A percentile compares a stretch with the other conserved stretches of the same genome.
Evolutionary conservation across 2,329 filamentous ascomycete genomes (phyloP).

Genomic region (Pleoardoris graminearum): DNA sequence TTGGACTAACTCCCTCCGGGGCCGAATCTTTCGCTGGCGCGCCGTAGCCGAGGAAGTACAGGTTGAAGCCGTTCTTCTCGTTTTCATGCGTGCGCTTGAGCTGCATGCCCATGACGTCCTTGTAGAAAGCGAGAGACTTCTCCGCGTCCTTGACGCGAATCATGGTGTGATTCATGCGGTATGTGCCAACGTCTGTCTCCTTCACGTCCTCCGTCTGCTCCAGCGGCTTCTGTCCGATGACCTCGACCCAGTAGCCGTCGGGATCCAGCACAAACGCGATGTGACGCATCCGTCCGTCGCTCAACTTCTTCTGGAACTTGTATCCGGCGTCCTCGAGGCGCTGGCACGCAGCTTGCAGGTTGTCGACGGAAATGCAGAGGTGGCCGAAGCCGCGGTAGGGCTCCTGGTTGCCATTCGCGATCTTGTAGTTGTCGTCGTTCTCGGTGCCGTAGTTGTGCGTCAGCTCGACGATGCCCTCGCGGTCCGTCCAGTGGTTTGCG

Average conservation of each 20-base stretch:
- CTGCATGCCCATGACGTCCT: conserved; percentile 87
- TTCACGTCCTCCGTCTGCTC: conserved; percentile 73
- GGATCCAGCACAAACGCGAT: conserved; percentile 92
- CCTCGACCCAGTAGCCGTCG: conserved; percentile 73
- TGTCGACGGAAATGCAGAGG: conserved; percentile 70
- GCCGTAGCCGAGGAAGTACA: conserved; percentile 89
- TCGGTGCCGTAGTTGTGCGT: conserved; percentile 88
- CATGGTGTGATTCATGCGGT: conserved; percentile 90
- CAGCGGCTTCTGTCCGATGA: conserved; percentile 72
- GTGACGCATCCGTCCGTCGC: conserved; percentile 70
- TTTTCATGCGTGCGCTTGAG: conserved; percentile 74
- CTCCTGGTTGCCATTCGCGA: conserved; percentile 89
- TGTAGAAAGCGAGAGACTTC: conserved; percentile 53
- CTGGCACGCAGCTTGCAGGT: conserved; percentile 84
- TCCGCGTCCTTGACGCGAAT: conserved; percentile 77
- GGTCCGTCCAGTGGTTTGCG: conserved; percentile 75
- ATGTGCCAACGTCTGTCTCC: conserved; percentile 73
- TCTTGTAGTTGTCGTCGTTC: conserved; percentile 74
- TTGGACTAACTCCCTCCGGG: conserved; percentile 60
- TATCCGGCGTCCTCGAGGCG: conserved; percentile 89
- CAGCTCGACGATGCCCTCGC: conserved; percentile 88
- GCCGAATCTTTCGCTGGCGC: conserved; percentile 53
- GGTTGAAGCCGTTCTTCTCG: conserved; percentile 73
- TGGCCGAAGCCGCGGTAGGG: conserved; percentile 86
- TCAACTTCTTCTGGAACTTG: conserved; percentile 91